Conservation (phyloP, 2,329 filamentous ascomycete species). For the Sporothrix curviconia region DNA sequence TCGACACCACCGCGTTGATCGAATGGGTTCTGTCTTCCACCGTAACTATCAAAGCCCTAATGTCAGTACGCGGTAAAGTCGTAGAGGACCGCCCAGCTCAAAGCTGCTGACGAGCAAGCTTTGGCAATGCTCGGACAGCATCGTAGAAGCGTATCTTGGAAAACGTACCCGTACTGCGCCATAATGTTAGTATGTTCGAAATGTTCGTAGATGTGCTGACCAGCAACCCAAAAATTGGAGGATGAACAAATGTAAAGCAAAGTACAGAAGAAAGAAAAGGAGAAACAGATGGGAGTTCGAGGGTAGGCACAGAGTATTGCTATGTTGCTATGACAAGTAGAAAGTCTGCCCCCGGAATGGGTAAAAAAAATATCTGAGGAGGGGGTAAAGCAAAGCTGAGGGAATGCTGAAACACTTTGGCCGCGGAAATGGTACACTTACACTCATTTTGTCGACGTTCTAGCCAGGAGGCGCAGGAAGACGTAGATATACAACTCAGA, state of each 20-base stretch:
- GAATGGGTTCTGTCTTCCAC: conserved; percentile 50
- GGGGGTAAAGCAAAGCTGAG: too few species aligned
- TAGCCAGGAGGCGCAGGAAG: background rate
- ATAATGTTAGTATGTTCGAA: conserved; percentile 38
- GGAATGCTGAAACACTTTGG: conserved; percentile 12
- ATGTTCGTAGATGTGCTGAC: too few species aligned
- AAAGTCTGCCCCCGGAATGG: too few species aligned
- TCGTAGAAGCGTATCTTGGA: too few species aligned
- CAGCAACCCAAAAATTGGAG: background rate
- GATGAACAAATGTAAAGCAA: conserved; percentile 5
- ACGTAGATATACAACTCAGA: background rate
- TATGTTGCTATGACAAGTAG: too few species aligned
- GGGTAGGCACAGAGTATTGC: too few species aligned
- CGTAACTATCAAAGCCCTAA: conserved; percentile 40
- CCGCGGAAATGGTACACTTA: conserved; percentile 13
- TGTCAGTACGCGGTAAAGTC: conserved; percentile 27
- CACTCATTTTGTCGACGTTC: conserved; percentile 13
- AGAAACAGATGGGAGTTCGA: background rate
- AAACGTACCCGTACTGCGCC: conserved; percentile 50
- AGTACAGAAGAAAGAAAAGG: conserved; percentile 9
- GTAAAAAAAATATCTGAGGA: too few species aligned
- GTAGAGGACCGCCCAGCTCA: too few species aligned
- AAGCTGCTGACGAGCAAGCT: too few species aligned
- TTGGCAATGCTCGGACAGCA: too few species aligned
- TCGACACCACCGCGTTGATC: conserved; percentile 43